phyloP scores from a whole-genome alignment of 331 rosid species.

The Arachis monticola region DNA sequence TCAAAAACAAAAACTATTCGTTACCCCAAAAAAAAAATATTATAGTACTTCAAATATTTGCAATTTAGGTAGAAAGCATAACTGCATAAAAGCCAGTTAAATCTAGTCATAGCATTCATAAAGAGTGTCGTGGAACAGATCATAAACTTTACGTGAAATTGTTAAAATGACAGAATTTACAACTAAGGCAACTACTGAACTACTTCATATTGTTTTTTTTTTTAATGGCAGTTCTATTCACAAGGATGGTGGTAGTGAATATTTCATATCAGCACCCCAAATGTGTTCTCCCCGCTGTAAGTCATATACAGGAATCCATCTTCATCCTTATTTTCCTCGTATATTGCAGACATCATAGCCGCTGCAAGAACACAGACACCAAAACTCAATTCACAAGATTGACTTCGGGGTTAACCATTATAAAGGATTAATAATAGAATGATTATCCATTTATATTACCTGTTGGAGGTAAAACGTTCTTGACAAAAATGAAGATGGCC shows the following conservation, averaged over 20 bases:
- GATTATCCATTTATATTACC: conserved; percentile 50
- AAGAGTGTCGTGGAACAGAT: background rate
- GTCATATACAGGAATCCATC: conserved; percentile 92
- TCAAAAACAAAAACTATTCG: too few species aligned
- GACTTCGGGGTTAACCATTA: conserved; percentile 1
- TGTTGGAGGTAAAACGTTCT: conserved; percentile 80
- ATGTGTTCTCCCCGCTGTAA: conserved; percentile 92
- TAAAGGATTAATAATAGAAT: background rate
- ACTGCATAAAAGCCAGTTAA: conserved; percentile 5
- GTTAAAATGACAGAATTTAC: conserved; percentile 46
- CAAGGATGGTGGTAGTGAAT: conserved; percentile 28
- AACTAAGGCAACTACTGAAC: conserved; percentile 41
- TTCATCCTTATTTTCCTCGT: conserved; percentile 85
- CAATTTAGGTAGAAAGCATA: background rate
- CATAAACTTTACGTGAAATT: conserved; percentile 24
- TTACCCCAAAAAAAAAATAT: too few species aligned
- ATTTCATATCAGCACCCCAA: conserved; percentile 59
- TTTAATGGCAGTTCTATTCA: conserved; percentile 42
- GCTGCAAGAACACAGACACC: conserved; percentile 55
- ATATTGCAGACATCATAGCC: conserved; percentile 80
- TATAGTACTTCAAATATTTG: background rate
- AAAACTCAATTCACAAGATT: conserved; percentile 32
- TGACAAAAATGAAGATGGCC: conserved; percentile 86
- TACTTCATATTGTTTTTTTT: background rate
- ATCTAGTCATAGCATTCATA: conserved; percentile 15